A percentile compares a stretch with the other conserved stretches of the same genome.
Conservation (phyloP, 2,329 filamentous ascomycete genomes). For the Fusarium sp. region DNA sequence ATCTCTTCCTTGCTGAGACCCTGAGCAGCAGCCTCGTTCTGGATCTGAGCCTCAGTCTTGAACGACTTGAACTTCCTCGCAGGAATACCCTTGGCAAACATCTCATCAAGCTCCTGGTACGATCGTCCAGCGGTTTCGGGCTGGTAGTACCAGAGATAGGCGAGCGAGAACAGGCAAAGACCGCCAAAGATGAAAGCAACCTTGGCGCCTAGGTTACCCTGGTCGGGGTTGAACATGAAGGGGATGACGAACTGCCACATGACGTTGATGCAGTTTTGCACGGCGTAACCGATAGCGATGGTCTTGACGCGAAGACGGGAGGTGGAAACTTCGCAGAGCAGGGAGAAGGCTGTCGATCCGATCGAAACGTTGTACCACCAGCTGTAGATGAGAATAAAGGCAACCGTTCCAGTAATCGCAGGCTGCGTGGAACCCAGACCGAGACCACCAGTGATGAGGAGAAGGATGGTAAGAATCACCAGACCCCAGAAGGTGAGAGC, state of each 20-base stretch:
- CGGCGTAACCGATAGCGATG: slow-evolving; percentile 22
- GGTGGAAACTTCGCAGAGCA: slow-evolving; percentile 25
- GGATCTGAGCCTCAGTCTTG: slow-evolving; percentile 17
- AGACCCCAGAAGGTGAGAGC: slow-evolving; percentile 24
- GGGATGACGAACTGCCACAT: slow-evolving; percentile 33
- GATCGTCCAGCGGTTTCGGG: slow-evolving; percentile 37
- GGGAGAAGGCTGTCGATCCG: slow-evolving; percentile 18
- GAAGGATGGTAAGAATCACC: slow-evolving; percentile 15
- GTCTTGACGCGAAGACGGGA: slow-evolving; percentile 32
- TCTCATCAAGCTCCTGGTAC: slow-evolving; percentile 34
- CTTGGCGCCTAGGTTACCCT: slow-evolving; percentile 29
- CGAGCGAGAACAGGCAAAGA: slow-evolving; percentile 14
- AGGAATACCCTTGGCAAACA: slow-evolving; percentile 26
- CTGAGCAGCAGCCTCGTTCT: slow-evolving; percentile 17
- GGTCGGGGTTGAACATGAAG: slow-evolving; percentile 30
- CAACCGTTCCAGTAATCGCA: slow-evolving; percentile 5
- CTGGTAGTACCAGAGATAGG: slow-evolving; percentile 28
- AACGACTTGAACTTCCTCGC: slow-evolving; percentile 18
- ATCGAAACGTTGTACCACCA: slow-evolving; percentile 29
- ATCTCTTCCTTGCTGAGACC: not conserved
- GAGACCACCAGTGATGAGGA: slow-evolving; percentile 16
- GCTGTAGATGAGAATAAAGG: slow-evolving; percentile 24
- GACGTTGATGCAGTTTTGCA: slow-evolving; percentile 26
- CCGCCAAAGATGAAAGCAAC: slow-evolving; percentile 32
- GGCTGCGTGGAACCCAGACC: slow-evolving; percentile 8